Base-by-base conservation (phyloP, 495 filamentous ascomycete genomes). In the Hypoxylon lienhwacheense region DNA sequence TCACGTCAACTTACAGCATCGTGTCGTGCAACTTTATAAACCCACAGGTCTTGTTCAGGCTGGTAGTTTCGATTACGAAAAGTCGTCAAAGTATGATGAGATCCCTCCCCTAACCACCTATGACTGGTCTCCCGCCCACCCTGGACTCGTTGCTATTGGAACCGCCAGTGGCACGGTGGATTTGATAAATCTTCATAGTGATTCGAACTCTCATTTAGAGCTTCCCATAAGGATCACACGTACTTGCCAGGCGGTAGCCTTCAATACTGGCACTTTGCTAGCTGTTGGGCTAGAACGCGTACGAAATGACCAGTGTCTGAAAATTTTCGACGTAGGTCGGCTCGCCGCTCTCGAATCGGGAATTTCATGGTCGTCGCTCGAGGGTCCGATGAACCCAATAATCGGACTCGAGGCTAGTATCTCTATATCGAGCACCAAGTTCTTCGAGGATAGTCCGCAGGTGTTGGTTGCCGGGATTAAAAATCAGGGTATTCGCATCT, bases 231-330 rank as follows among this genome's bases (percentile, higher is more conserved):
- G 91, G 63, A 85, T 91, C 53, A 85, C 91, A 50, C 84, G 93
- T 26, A 85, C 87, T 53, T 96, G 91, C 66, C 96, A 97, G 67
- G 87, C 90, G 7, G 85, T 97, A 14, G 87, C 90, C 2, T 96
- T 98, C 70, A 95, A 84, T 66, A 82, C 81, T 17, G 78, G 81
- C 26, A 86, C 88, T 3, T 74, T 88, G 49, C 74, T 98, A 54
- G 93, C 93, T 12, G 88, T 90, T 11, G 93, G 90, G 10, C 75
- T 97, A 31, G 95, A 98, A 61, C 81, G 89, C 53, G 90, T 95
- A 22, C 84, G 95, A 3, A 96, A 91, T 68, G 93, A 97, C 69
- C 86, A 86, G 52, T 96, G 90, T 62, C 76, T 98, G 33, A 91
- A 96, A 63, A 85, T 97, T 21, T 98, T 92, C 85, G 95, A 98